Base-by-base conservation (phyloP, 1,284 basidiomycete genomes). In the Ceratobasidium sp. region DNA sequence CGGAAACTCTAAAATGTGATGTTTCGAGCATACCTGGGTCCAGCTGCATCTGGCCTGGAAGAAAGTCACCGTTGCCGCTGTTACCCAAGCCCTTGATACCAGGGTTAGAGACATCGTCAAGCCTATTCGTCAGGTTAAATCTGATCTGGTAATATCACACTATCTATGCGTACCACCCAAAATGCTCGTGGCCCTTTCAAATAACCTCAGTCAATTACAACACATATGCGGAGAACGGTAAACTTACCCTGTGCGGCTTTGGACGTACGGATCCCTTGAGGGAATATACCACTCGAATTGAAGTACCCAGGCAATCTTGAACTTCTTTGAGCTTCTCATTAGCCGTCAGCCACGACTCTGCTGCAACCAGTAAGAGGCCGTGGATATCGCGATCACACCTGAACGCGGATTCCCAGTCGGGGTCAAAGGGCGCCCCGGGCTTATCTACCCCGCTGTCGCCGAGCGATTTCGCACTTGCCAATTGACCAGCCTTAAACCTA, bases 371-470 rank as follows among this genome's bases (percentile, higher is more conserved):
- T 20, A 72, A 27, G 15, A 72, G 55, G n/a, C 71, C 71, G 35
- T 82, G 77, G 53, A 82, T 76, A 1, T 74, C 75, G n/a, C 42
- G 13, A n/a, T n/a, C n/a, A n/a, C n/a, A n/a, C 69, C 49, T 76
- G 73, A 81, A 81, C 0, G 72, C 77, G 7, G 77, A 53, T n/a
- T 78, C 72, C 80, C 80, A 58, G 13, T 45, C 29, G 1, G 56
- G 56, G 20, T 58, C 56, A 31, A 58, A 58, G 20, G 8, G 17
- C 5, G 17, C 3, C 2, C 56, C 56, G 3, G 1, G 31, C 17
- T 49, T 25, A 42, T 77, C 72, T 12, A 72, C 73, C 15, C 72
- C 71, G 25, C 68, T 56, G 34, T 78, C 77, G 2, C 74, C 75
- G 42, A 81, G 76, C 13, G 62, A 57, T 6, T 68, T 6, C 7